A percentile compares a stretch with the other conserved stretches of the same genome.
phyloP scores from a whole-genome alignment of 2,329 filamentous ascomycete genomes.

The Emergomyces pasteurianus region DNA sequence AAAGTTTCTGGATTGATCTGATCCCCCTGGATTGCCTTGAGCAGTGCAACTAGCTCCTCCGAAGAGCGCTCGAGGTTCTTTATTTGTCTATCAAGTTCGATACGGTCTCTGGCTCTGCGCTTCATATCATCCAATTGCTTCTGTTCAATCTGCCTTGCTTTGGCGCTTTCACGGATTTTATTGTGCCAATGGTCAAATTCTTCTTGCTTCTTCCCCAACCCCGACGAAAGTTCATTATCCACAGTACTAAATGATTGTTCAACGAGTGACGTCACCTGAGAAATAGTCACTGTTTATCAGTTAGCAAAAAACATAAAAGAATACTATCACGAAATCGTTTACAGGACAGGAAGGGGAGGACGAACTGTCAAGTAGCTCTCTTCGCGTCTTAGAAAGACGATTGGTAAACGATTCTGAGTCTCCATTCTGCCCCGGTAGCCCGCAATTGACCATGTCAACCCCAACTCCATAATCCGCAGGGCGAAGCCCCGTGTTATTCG shows the following conservation, averaged over 20 bases:
- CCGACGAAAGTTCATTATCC: conserved; percentile 64
- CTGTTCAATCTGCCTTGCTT: conserved; percentile 65
- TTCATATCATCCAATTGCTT: conserved; percentile 61
- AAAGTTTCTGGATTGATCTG: conserved; percentile 33
- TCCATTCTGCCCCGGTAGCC: conserved; percentile 33
- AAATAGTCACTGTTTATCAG: conserved; percentile 23
- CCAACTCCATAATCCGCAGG: conserved; percentile 94
- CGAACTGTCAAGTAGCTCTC: conserved; percentile 35
- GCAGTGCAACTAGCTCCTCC: conserved; percentile 52
- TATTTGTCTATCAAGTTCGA: conserved; percentile 57
- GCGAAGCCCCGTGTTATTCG: conserved; percentile 77
- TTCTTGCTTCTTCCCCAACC: conserved; percentile 72
- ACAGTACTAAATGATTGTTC: conserved; percentile 71
- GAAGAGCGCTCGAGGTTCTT: conserved; percentile 64
- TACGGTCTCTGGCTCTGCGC: conserved; percentile 50
- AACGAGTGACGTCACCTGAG: conserved; percentile 49
- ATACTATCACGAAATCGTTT: not conserved
- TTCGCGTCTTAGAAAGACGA: conserved; percentile 34
- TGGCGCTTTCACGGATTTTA: conserved; percentile 67
- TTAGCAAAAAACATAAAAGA: conserved; percentile 22
- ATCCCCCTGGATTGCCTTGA: conserved; percentile 38
- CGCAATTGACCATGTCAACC: conserved; percentile 45
- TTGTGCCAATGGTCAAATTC: conserved; percentile 71
- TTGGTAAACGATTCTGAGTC: conserved; percentile 32
- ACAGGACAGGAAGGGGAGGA: not conserved